These are phyloP conservation scores for Phytophthora brassicae DNA, from an alignment of 352 stramenopile genomes.

Conservation along the genomic window DNA sequence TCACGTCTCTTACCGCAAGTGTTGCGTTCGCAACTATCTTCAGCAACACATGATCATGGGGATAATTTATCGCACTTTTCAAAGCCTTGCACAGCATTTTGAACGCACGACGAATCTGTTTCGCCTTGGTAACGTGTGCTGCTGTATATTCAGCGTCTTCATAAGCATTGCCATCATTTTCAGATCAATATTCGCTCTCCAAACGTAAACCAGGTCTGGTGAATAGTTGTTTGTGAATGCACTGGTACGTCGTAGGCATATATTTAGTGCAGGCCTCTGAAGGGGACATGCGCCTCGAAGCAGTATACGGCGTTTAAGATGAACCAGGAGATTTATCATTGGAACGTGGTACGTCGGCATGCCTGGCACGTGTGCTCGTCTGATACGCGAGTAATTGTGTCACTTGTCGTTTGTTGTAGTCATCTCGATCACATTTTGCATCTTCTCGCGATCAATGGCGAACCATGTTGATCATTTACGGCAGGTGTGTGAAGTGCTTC, in stretches of 20 bases:
- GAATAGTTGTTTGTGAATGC: not conserved
- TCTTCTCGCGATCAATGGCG: not conserved
- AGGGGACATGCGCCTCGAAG: too few relatives aligned
- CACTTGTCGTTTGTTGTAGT: not conserved
- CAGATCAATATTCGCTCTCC: not conserved
- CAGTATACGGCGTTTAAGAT: too few relatives aligned
- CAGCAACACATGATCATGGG: not conserved
- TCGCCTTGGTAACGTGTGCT: not conserved
- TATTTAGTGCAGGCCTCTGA: too few relatives aligned
- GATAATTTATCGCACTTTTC: not conserved
- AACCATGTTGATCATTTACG: not conserved
- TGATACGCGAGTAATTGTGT: slow-evolving; percentile 1
- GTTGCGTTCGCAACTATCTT: not conserved
- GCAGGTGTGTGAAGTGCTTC: slow-evolving; percentile 1
- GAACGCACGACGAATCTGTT: not conserved
- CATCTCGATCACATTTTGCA: slow-evolving; percentile 1
- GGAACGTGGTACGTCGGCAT: too few relatives aligned
- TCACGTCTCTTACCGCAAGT: not conserved
- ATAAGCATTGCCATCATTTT: not conserved
- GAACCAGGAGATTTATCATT: too few relatives aligned
- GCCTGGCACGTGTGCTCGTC: slow-evolving; percentile 38
- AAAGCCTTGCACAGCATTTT: not conserved
- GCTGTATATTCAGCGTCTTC: not conserved
- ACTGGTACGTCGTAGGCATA: not conserved
- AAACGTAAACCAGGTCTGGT: not conserved